Evolutionary conservation across 2,329 filamentous ascomycete species (phyloP).

Genomic region (Xylariaceae sp.): DNA sequence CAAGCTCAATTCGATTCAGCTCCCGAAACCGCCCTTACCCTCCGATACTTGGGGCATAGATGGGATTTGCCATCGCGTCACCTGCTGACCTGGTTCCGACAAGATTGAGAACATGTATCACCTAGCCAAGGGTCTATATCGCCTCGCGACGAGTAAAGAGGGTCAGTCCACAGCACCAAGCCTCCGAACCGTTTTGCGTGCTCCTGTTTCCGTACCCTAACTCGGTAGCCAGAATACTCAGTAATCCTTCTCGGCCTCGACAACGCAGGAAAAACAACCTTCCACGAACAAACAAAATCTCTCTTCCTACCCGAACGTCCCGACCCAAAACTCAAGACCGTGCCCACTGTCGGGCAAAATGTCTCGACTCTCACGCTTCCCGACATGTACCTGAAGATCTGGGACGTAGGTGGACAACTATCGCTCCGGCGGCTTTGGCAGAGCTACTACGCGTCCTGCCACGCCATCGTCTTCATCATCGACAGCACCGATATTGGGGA

Average conservation of each 20-base stretch:
- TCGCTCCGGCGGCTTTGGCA: conserved; percentile 89
- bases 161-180: conserved; percentile 45
- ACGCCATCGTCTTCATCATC: conserved; percentile 97
- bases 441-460: conserved; percentile 88
- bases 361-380: conserved; percentile 86
- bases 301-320: conserved; percentile 65
- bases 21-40: too few relatives aligned
- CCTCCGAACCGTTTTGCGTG: not conserved
- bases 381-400: conserved; percentile 96
- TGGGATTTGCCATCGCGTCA: too few relatives aligned
- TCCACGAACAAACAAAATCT: conserved; percentile 93
- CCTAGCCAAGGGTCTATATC: conserved; percentile 88
- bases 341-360: conserved; percentile 96
- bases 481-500: conserved; percentile 93
- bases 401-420: conserved; percentile 95
- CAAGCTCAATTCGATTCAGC: too few relatives aligned
- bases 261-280: conserved; percentile 97
- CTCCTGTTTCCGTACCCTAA: conserved; percentile 5
- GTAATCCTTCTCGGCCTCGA: conserved; percentile 95
- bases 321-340: conserved; percentile 73
- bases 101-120: conserved; percentile 71
- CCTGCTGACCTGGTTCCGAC: too few relatives aligned
- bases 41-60: too few relatives aligned
- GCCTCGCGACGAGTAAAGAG: conserved; percentile 96
- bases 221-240: conserved; percentile 70